Percentiles rank a stretch among this genome's conserved stretches.
Evolutionary conservation across 305 asterid genomes (phyloP).

Genomic region (Ajuga reptans): DNA sequence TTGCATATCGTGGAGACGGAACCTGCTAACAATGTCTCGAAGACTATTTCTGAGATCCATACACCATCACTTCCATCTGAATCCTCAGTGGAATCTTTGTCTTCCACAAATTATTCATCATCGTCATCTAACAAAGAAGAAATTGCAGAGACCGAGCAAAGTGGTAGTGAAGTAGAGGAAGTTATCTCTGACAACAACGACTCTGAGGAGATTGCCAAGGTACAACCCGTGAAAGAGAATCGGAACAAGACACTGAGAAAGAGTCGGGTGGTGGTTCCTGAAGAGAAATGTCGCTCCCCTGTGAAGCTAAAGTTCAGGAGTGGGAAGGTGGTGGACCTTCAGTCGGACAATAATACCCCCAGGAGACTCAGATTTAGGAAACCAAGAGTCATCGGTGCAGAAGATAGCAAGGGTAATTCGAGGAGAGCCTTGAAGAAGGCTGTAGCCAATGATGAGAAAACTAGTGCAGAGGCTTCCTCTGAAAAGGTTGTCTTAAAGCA

Average conservation of each 20-base stretch:
- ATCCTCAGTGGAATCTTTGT: conserved; percentile 23
- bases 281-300: conserved; percentile 32
- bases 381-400: conserved; percentile 37
- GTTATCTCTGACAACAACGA: conserved; percentile 16
- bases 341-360: conserved; percentile 43
- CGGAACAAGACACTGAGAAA: conserved; percentile 28
- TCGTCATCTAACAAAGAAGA: conserved; percentile 30
- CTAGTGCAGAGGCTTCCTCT: conserved; percentile 21
- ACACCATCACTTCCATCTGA: conserved; percentile 27
- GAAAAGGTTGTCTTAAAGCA: conserved; percentile 59
- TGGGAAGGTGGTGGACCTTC: conserved; percentile 66
- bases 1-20: conserved; percentile 48
- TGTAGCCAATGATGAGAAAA: conserved; percentile 22
- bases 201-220: conserved; percentile 18
- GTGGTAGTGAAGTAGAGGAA: conserved; percentile 23
- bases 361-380: conserved; percentile 57
- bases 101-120: conserved; percentile 29
- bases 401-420: conserved; percentile 32
- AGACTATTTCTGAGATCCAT: conserved; percentile 11
- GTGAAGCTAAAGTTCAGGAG: conserved; percentile 63
- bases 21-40: conserved; percentile 16
- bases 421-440: conserved; percentile 39
- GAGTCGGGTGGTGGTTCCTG: conserved; percentile 29
- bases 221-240: conserved; percentile 30
- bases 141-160: conserved; percentile 14